Percentiles rank a stretch among this genome's conserved stretches.
Conservation (phyloP, 2,329 filamentous ascomycete species). For the Diaporthe longicolla region DNA sequence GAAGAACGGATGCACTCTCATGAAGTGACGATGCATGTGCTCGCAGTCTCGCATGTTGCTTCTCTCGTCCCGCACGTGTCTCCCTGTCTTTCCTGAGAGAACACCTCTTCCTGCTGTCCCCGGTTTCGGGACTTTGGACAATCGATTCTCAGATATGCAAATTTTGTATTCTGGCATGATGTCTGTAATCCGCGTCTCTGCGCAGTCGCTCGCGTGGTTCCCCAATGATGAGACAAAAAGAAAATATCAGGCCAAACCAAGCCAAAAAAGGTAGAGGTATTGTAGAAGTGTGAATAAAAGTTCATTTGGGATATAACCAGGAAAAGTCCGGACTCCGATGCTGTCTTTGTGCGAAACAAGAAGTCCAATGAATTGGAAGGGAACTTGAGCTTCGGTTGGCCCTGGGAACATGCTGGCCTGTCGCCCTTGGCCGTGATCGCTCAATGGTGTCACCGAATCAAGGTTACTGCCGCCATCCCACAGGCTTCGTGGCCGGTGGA, state of each 20-base stretch:
- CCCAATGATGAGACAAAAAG: neutral
- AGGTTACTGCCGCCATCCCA: slow-evolving; percentile 43
- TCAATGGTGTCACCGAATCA: slow-evolving; percentile 42
- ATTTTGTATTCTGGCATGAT: slow-evolving; percentile 25
- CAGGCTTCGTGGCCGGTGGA: slow-evolving; percentile 38
- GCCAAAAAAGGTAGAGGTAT: neutral
- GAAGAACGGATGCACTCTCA: neutral
- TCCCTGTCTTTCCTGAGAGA: neutral
- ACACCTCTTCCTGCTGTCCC: neutral
- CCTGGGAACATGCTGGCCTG: slow-evolving; percentile 34
- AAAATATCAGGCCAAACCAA: slow-evolving; percentile 2
- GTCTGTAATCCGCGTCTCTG: slow-evolving; percentile 30
- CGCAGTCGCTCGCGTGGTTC: slow-evolving; percentile 12
- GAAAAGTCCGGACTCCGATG: slow-evolving; percentile 39
- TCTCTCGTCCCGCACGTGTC: neutral
- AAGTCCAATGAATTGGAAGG: slow-evolving; percentile 32
- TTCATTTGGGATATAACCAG: slow-evolving; percentile 38
- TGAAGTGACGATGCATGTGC: neutral
- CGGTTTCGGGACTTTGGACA: neutral
- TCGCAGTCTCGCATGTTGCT: neutral
- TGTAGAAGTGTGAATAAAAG: slow-evolving; percentile 35
- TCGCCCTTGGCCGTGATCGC: slow-evolving; percentile 35
- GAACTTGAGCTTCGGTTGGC: slow-evolving; percentile 34
- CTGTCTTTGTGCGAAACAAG: slow-evolving; percentile 39
- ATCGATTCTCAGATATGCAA: slow-evolving; percentile 15